phyloP scores from a whole-genome alignment of 2,329 filamentous ascomycete species.

The Neonectria coccinea region DNA sequence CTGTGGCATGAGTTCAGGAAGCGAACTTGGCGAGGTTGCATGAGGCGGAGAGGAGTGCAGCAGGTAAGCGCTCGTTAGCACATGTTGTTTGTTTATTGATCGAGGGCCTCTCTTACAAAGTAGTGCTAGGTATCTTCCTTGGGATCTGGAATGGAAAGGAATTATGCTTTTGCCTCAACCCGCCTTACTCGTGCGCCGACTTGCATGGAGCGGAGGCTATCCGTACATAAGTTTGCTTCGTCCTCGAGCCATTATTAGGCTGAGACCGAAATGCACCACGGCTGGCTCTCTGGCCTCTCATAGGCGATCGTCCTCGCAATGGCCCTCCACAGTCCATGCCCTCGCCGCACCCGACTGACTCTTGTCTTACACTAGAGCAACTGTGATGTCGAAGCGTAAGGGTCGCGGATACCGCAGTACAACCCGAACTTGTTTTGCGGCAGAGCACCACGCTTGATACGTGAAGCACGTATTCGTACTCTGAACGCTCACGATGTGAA shows the following conservation, averaged over 20 bases:
- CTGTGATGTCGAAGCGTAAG: constrained; percentile 14
- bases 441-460: not conserved
- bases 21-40: constrained; percentile 16
- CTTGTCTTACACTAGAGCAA: constrained; percentile 27
- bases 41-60: constrained; percentile 10
- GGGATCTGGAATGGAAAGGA: constrained; percentile 32
- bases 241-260: constrained; percentile 24
- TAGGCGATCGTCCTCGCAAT: constrained; percentile 5
- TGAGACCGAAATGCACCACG: constrained; percentile 21
- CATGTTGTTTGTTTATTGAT: constrained; percentile 10
- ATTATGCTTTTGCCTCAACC: constrained; percentile 34
- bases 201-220: not conserved
- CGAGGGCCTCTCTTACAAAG: too few relatives aligned
- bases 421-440: constrained; percentile 20
- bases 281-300: constrained; percentile 17
- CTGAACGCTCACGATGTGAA: not conserved
- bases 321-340: constrained; percentile 16
- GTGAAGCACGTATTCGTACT: constrained; percentile 1
- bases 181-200: constrained; percentile 15
- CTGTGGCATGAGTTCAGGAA: constrained; percentile 25
- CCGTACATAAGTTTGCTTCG: constrained; percentile 27
- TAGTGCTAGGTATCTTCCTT: not conserved
- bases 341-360: constrained; percentile 32
- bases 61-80: constrained; percentile 2
- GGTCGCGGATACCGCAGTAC: constrained; percentile 9